phyloP scores from a whole-genome alignment of 2,329 filamentous ascomycete species.

The Xylariaceae sp. region DNA sequence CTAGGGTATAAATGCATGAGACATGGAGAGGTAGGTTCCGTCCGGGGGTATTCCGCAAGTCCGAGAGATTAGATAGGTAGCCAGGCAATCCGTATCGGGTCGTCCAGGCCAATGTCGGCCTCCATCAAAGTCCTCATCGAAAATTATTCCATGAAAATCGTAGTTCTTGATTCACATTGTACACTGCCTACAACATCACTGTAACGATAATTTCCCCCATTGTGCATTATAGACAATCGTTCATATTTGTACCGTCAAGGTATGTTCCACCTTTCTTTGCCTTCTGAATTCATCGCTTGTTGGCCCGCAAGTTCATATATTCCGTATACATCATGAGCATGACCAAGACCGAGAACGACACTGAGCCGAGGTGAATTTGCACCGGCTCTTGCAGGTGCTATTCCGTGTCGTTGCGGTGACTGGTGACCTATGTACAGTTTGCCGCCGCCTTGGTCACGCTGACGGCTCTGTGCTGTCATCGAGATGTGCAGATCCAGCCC shows the following conservation, averaged over 20 bases:
- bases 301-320: background rate
- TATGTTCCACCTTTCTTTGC: slow-evolving; percentile 7
- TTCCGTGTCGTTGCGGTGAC: background rate
- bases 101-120: too few species aligned
- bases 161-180: slow-evolving; percentile 4
- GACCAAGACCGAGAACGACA: background rate
- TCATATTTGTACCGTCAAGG: slow-evolving; percentile 10
- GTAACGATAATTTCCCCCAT: background rate
- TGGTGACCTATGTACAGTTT: too few species aligned
- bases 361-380: slow-evolving; percentile 1
- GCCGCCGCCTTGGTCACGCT: background rate
- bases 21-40: too few species aligned
- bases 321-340: background rate
- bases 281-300: background rate
- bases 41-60: too few species aligned
- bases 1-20: too few species aligned
- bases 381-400: too few species aligned
- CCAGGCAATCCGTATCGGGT: too few species aligned
- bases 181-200: slow-evolving; percentile 6
- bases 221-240: background rate
- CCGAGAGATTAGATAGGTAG: too few species aligned
- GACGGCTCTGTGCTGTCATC: slow-evolving; percentile 1
- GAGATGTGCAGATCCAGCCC: background rate
- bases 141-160: slow-evolving; percentile 11
- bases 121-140: slow-evolving; percentile 2